These are phyloP conservation scores for Nitzschia putrida DNA, from an alignment of 108 stramenopile species.

Conservation along the genomic window DNA sequence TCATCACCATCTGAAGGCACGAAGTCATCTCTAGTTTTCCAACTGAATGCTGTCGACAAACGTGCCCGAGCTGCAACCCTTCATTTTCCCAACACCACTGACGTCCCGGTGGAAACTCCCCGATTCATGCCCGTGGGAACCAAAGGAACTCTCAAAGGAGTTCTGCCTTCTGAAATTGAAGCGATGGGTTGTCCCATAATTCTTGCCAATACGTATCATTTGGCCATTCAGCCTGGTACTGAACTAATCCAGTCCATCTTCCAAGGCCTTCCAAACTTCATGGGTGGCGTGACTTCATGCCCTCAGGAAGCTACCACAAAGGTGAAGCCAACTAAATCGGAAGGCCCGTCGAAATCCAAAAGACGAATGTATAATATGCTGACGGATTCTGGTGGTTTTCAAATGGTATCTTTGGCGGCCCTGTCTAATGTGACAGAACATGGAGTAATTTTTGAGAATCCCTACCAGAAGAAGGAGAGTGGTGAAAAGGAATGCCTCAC, in stretches of 20 bases:
- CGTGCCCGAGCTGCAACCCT: conserved; percentile 75
- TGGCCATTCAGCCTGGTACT: conserved; percentile 92
- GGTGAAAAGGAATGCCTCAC: conserved; percentile 50
- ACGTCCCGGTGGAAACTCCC: conserved; percentile 78
- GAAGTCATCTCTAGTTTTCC: conserved; percentile 42
- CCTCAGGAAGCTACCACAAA: neutral
- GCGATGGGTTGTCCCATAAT: conserved; percentile 82
- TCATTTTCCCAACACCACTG: conserved; percentile 60
- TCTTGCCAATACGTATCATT: conserved; percentile 97
- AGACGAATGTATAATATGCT: conserved; percentile 56
- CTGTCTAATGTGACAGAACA: conserved; percentile 94
- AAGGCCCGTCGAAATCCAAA: neutral
- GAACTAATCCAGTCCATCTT: conserved; percentile 65
- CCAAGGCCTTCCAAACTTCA: conserved; percentile 92
- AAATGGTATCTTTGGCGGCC: conserved; percentile 95
- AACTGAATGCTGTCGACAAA: conserved; percentile 64
- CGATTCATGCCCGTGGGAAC: conserved; percentile 99
- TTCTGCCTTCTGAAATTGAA: conserved; percentile 75
- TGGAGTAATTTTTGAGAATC: conserved; percentile 93
- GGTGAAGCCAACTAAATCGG: neutral
- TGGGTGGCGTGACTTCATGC: conserved; percentile 57
- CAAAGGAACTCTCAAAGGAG: conserved; percentile 93
- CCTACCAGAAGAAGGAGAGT: conserved; percentile 42
- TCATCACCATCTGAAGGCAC: conserved; percentile 33
- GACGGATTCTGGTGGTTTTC: conserved; percentile 98